Evolutionary conservation across 768 basidiomycete species (phyloP), one percentile per base, ranked within the genome.

Genomic region (Leccinum olivaceopallidum): DNA sequence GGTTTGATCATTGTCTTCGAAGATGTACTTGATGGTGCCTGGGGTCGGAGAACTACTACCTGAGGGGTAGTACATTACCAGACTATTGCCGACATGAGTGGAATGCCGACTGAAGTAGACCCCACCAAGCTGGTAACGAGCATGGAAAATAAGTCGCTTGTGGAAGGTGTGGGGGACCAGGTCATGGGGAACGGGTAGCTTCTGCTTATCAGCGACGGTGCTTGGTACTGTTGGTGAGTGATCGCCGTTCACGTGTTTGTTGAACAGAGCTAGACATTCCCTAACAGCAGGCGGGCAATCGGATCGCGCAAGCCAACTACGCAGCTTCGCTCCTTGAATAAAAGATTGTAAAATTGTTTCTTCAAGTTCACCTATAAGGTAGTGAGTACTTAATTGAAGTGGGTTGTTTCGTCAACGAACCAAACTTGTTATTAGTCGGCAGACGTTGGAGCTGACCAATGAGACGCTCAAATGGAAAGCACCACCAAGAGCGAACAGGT

Each of bases 401-500:
- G 9, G 24, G 20, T 30, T 30, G 30, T 30, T 30, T 30, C 8
- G 30, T 8, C 30, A 42, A 53, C 59, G 14, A 50, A 61, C 76
- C 74, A 58, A 65, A 57, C 16, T 70, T 65, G 49, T 73, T 60
- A 58, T 80, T 81, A 0, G 63, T 76, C 6, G 63, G 51, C 12
- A 78, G 65, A 1, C 62, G 50, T 50, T 81, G 77, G 1, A 80
- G 60, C 39, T 63, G 69, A 0, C 78, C 74, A 53, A 80, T 79
- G 12, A 75, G 58, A 0, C 67, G 55, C 56, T 80, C 76, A 49
- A 75, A 78, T 0, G 75, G 76, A 60, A 75, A 80, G 2, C 68
- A 65, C 75, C 77, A 79, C 79, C 76, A 80, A 2, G 69, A 70
- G 44, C 69, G 66, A 0, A 74, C 65, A n/a, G 77, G 77, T 0